Percentiles rank a stretch among this genome's conserved stretches.
These are phyloP conservation scores for Staphylotrichum longicolle DNA, from an alignment of 495 filamentous ascomycete species.

Conservation along the genomic window DNA sequence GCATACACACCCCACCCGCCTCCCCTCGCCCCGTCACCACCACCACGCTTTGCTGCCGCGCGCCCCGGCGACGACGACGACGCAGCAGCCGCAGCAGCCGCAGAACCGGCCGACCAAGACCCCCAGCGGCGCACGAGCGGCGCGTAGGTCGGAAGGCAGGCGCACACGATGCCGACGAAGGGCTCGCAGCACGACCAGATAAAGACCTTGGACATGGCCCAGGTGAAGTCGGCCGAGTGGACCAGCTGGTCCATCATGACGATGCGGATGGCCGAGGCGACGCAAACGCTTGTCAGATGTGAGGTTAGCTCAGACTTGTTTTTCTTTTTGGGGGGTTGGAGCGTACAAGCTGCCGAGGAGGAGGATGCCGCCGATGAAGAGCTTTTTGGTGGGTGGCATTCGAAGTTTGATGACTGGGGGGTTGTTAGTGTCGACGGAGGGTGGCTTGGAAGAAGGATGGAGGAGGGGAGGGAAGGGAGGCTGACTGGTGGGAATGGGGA, in stretches of 20 bases:
- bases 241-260: conserved; percentile 38
- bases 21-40: background rate
- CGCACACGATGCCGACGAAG: conserved; percentile 43
- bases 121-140: conserved; percentile 35
- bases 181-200: conserved; percentile 47
- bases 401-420: conserved; percentile 34
- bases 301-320: no score
- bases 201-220: conserved; percentile 42
- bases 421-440: background rate
- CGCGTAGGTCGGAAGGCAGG: conserved; percentile 43
- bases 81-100: no score
- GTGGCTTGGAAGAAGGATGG: background rate
- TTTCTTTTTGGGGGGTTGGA: no score
- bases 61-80: background rate
- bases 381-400: conserved; percentile 38
- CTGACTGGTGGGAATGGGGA: conserved; percentile 41
- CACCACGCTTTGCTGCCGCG: background rate
- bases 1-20: background rate
- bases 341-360: conserved; percentile 42
- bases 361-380: conserved; percentile 43
- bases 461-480: background rate
- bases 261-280: conserved; percentile 45
- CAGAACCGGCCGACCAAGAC: background rate
- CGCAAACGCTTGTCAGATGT: conserved; percentile 32
- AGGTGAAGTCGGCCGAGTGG: conserved; percentile 38